Base-by-base conservation (phyloP, 345 rosid genomes). In the Corymbia maculata region DNA sequence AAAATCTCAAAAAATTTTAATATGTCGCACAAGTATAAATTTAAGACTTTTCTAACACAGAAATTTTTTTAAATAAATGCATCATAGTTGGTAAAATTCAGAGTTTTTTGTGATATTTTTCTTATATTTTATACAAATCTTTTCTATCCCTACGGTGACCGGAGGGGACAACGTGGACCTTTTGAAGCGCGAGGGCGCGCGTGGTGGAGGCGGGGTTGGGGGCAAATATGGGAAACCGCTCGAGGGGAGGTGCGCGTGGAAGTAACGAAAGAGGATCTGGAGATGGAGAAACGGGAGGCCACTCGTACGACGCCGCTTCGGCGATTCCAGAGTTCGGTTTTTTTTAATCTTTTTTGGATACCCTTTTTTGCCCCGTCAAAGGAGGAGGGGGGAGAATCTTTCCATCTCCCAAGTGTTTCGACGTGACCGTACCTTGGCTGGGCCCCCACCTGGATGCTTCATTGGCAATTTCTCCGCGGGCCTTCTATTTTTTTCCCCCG, bases 401-500 rank as follows among this genome's bases (percentile, higher is more conserved):
- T 8, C 44, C 42, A 0, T 19, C 2, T 9, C 68, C 32, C 28
- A n/a, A 7, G n/a, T n/a, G 75, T 64, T 30, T 15, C 79, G 79
- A 30, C 7, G 44, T 32, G 79, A 68, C 79, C 79, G 24, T 21
- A 16, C 79, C 12, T 12, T 59, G 6, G 47, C 13, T 0, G 44
- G 80, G 80, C 47, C 80, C 80, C 47, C 42, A 42, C 47, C 1
- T 3, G 24, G 80, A 32, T 36, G 80, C 80, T 17, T 4, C 4
- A 12, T 36, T 70, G 80, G 80, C 80, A 10, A 22, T 0, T 19
- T 68, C 79, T 32, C 79, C 45, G 4, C 45, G 13, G 45, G 4
- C 79, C 42, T 68, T 1, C 22, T 36, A 0, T 2, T 13, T 64
- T 64, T 28, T 1, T 4, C 68, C 16, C 0, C 0, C 6, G 5